These are phyloP conservation scores for Arabis alpina DNA, from an alignment of 345 rosid species.

Conservation along the genomic window DNA sequence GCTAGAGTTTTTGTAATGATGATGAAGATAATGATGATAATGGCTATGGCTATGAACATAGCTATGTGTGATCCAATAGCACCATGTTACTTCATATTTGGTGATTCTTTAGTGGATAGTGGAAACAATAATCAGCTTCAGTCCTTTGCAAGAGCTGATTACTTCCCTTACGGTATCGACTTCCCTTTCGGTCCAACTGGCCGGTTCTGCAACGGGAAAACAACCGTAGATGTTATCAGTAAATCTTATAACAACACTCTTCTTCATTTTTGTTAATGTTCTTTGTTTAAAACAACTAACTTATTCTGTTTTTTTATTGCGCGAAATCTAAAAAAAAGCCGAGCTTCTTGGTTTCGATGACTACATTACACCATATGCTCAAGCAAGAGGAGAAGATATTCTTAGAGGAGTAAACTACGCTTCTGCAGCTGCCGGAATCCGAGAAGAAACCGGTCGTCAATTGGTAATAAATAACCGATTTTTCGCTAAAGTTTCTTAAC, in stretches of 20 bases:
- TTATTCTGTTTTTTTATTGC: not conserved
- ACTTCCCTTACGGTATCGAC: conserved; percentile 87
- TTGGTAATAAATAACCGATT: conserved; percentile 48
- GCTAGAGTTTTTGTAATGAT: conserved; percentile 34
- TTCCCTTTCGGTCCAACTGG: conserved; percentile 74
- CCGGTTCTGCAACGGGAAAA: conserved; percentile 75
- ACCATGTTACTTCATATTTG: conserved; percentile 80
- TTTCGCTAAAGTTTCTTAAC: conserved; percentile 4
- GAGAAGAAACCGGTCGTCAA: conserved; percentile 83
- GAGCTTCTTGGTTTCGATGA: conserved; percentile 65
- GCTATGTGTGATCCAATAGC: conserved; percentile 55
- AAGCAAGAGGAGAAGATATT: conserved; percentile 59
- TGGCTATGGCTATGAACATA: conserved; percentile 35
- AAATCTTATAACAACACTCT: not conserved
- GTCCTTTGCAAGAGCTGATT: conserved; percentile 72
- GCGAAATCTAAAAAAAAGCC: conserved; percentile 41
- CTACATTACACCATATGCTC: conserved; percentile 61
- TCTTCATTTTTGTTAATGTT: not conserved
- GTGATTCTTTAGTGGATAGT: conserved; percentile 85
- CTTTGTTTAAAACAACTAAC: conserved; percentile 8
- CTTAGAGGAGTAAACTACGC: conserved; percentile 78
- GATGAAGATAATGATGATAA: conserved; percentile 10
- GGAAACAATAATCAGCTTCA: conserved; percentile 75
- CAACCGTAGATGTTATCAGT: conserved; percentile 83
- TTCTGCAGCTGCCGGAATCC: conserved; percentile 87